phyloP scores from a whole-genome alignment of 768 basidiomycete species.

The Leucocoprinus birnbaumii region DNA sequence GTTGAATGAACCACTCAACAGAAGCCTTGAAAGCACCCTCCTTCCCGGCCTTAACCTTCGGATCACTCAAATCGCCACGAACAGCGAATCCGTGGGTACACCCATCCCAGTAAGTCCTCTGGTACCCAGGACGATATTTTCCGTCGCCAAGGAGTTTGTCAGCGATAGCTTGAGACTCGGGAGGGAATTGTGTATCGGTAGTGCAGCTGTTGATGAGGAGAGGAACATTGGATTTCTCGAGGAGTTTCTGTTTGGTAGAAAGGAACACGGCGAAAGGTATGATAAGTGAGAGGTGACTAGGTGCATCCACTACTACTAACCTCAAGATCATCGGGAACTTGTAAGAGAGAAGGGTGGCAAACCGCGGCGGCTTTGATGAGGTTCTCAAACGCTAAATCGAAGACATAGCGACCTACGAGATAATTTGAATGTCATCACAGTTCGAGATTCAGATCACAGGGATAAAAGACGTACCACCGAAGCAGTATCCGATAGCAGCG shows the following conservation, averaged over 20 bases:
- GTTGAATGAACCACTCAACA: conserved; percentile 50
- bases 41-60: conserved; percentile 56
- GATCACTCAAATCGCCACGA: conserved; percentile 44
- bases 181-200: conserved; percentile 48
- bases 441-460: too few relatives aligned
- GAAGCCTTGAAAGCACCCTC: conserved; percentile 59
- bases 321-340: conserved; percentile 60
- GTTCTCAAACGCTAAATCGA: conserved; percentile 61
- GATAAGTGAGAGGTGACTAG: background rate
- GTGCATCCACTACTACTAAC: conserved; percentile 24
- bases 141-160: conserved; percentile 47
- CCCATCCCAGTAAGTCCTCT: conserved; percentile 43
- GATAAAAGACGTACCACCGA: conserved; percentile 43
- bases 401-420: conserved; percentile 46
- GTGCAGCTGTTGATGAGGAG: conserved; percentile 70
- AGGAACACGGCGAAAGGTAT: too few relatives aligned
- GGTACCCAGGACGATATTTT: conserved; percentile 47
- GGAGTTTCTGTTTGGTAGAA: conserved; percentile 40
- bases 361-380: conserved; percentile 44
- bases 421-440: too few relatives aligned
- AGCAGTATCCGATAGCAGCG: conserved; percentile 68
- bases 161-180: conserved; percentile 38
- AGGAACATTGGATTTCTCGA: conserved; percentile 41
- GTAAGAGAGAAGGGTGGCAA: conserved; percentile 62
- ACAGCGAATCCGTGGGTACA: conserved; percentile 55